Percentiles rank a stretch among this genome's conserved stretches.
phyloP scores from a whole-genome alignment of 2,329 filamentous ascomycete genomes.

The Ascocoryne sarcoides region DNA sequence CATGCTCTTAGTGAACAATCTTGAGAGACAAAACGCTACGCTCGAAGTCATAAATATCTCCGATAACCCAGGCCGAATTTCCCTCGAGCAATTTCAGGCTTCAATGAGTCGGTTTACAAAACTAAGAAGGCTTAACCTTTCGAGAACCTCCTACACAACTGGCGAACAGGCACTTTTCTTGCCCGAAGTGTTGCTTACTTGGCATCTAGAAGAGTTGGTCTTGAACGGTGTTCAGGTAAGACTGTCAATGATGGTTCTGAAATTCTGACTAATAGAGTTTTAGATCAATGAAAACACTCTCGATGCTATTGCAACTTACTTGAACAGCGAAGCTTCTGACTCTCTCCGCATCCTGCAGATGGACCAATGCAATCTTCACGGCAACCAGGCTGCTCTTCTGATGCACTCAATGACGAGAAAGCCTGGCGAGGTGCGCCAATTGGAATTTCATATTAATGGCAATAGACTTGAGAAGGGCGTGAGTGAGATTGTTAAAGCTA shows the following conservation, averaged over 20 bases:
- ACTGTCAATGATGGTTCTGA: not conserved
- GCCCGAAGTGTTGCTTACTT: constrained; percentile 56
- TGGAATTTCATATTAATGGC: constrained; percentile 57
- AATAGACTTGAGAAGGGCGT: constrained; percentile 42
- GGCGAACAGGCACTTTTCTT: constrained; percentile 55
- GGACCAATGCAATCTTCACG: constrained; percentile 58
- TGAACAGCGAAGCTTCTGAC: constrained; percentile 50
- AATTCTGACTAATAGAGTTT: constrained; percentile 16
- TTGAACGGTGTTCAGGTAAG: constrained; percentile 50
- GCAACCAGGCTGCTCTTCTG: constrained; percentile 54
- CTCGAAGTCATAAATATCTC: constrained; percentile 60
- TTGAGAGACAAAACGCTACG: constrained; percentile 56
- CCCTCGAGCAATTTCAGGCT: constrained; percentile 54
- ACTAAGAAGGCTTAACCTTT: constrained; percentile 57
- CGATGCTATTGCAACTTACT: constrained; percentile 56
- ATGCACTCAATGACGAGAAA: constrained; percentile 52
- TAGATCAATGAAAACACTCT: constrained; percentile 52
- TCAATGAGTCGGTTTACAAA: constrained; percentile 59
- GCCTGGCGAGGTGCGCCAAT: constrained; percentile 41
- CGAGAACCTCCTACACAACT: constrained; percentile 54
- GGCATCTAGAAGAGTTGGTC: constrained; percentile 57
- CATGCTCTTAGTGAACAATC: constrained; percentile 53
- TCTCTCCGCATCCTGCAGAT: constrained; percentile 53
- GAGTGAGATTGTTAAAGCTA: constrained; percentile 41
- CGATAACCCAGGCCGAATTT: constrained; percentile 55